These are phyloP conservation scores for Stereocaulon alpinum DNA, from an alignment of 495 filamentous ascomycete species.

Conservation along the genomic window DNA sequence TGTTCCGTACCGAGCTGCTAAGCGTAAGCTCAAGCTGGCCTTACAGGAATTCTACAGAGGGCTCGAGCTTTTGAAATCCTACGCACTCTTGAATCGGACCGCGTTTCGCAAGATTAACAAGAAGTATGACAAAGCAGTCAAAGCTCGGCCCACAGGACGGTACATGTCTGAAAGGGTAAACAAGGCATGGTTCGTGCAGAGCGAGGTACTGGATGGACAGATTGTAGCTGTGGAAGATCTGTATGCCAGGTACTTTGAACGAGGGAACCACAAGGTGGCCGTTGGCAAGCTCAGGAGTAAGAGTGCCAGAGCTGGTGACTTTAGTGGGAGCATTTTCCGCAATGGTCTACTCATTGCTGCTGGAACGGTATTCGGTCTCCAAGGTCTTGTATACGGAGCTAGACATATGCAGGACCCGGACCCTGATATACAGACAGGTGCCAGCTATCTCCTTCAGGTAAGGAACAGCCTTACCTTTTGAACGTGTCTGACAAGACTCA, in stretches of 20 bases:
- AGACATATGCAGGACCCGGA: conserved; percentile 43
- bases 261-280: conserved; percentile 82
- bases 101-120: conserved; percentile 98
- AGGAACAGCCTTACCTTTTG: conserved; percentile 17
- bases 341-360: conserved; percentile 70
- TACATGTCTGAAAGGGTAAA: conserved; percentile 93
- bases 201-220: conserved; percentile 66
- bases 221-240: conserved; percentile 75
- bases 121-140: conserved; percentile 87
- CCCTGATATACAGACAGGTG: conserved; percentile 35
- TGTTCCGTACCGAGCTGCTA: conserved; percentile 72
- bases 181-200: conserved; percentile 80
- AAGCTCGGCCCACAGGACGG: conserved; percentile 61
- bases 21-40: conserved; percentile 80
- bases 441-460: conserved; percentile 69
- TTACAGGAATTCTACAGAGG: conserved; percentile 88
- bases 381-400: conserved; percentile 59
- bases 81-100: conserved; percentile 76
- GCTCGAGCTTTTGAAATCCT: conserved; percentile 83
- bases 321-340: conserved; percentile 62
- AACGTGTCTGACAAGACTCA: conserved; percentile 21
- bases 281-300: conserved; percentile 70
- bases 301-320: conserved; percentile 53
- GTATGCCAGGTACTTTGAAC: conserved; percentile 86
- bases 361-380: conserved; percentile 60